Evolutionary conservation across 108 stramenopile genomes (phyloP).

Genomic region (Cylindrotheca closterium): DNA sequence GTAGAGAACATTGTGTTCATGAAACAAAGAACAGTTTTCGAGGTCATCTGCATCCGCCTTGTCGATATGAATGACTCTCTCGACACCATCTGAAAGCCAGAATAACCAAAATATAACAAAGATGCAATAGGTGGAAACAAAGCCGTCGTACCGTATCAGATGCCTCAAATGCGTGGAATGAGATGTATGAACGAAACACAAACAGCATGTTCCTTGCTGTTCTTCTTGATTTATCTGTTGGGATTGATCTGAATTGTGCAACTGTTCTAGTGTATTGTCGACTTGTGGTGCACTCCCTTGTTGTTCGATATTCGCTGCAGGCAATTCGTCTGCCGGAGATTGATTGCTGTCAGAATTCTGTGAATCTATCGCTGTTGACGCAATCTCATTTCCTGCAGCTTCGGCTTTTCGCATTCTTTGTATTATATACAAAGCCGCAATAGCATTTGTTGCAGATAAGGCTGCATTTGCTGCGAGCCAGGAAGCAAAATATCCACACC

Average conservation of each 20-base stretch:
- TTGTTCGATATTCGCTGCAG: no score
- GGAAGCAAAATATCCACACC: neutral
- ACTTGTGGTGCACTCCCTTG: no score
- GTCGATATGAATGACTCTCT: neutral
- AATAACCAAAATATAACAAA: conserved; percentile 22
- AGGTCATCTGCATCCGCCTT: conserved; percentile 3
- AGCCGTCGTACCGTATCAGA: conserved; percentile 18
- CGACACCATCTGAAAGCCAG: conserved; percentile 15
- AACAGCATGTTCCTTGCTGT: no score
- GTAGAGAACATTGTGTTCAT: conserved; percentile 7
- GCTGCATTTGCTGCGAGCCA: neutral
- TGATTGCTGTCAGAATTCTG: no score
- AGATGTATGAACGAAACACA: no score
- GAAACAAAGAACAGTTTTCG: conserved; percentile 1
- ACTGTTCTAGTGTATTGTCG: no score
- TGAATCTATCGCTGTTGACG: no score
- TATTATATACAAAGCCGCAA: neutral
- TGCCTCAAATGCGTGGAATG: conserved; percentile 18
- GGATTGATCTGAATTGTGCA: no score
- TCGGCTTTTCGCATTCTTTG: neutral
- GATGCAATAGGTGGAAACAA: conserved; percentile 20
- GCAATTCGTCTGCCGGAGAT: no score
- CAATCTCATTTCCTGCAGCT: no score
- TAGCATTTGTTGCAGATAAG: neutral
- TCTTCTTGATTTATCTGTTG: no score